Percentiles rank a stretch among this genome's conserved stretches.
These are phyloP conservation scores for Solanum clarkiae DNA, from an alignment of 257 asterid genomes.

Conservation along the genomic window DNA sequence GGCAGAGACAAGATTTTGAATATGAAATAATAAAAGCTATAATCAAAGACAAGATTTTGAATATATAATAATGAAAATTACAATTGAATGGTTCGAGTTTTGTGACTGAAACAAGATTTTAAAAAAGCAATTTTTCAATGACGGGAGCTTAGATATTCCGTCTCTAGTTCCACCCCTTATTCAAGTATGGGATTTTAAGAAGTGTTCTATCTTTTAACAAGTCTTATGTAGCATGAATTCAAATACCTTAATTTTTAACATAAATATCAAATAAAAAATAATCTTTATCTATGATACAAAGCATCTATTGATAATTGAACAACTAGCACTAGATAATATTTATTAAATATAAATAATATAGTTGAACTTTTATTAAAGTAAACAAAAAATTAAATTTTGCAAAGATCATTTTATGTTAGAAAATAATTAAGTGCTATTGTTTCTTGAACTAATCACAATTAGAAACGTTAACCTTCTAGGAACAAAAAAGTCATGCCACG, in stretches of 20 bases:
- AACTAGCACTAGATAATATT: not conserved
- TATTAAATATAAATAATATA: not conserved
- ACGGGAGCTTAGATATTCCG: not conserved
- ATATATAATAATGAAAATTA: no score
- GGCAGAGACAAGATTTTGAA: not conserved
- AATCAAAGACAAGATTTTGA: not conserved
- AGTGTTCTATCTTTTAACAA: not conserved
- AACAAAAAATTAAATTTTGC: not conserved
- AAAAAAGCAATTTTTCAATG: not conserved
- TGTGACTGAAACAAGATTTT: not conserved
- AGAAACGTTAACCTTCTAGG: not conserved
- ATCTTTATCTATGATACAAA: not conserved
- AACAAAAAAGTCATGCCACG: not conserved
- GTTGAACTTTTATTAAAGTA: not conserved
- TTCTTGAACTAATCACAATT: not conserved
- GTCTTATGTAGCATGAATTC: not conserved
- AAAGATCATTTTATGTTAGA: not conserved
- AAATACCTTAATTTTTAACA: not conserved
- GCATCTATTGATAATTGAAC: not conserved
- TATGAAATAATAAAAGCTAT: not conserved
- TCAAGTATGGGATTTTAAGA: not conserved
- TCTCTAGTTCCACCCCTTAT: not conserved
- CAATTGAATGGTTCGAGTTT: not conserved
- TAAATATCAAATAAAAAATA: not conserved
- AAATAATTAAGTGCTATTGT: not conserved